Evolutionary conservation across 1,284 basidiomycete genomes (phyloP).

Genomic region (Thecaphora frezii): DNA sequence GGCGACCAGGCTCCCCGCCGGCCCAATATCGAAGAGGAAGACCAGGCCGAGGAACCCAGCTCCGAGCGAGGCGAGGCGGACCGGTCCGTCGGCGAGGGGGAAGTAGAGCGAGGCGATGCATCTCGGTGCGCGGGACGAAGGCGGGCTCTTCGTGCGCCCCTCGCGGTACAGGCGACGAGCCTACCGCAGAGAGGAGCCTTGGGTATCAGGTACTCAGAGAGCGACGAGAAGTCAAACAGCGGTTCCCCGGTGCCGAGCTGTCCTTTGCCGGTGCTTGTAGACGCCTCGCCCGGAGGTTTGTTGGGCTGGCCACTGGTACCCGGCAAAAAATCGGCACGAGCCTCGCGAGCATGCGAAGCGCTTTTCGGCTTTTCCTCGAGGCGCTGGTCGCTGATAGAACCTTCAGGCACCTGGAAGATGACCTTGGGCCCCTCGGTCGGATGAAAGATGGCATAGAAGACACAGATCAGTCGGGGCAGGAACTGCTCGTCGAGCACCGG

Average conservation of each 20-base stretch:
- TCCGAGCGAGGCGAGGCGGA: not conserved
- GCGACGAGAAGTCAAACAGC: slow-evolving; percentile 86
- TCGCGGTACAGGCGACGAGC: slow-evolving; percentile 68
- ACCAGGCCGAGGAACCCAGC: too few relatives aligned
- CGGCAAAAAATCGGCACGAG: too few relatives aligned
- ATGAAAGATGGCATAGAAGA: slow-evolving; percentile 87
- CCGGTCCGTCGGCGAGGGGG: not conserved
- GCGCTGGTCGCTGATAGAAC: slow-evolving; percentile 51
- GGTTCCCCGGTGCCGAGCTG: slow-evolving; percentile 39
- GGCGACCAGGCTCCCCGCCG: too few relatives aligned
- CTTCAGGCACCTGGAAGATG: slow-evolving; percentile 85
- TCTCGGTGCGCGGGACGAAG: too few relatives aligned
- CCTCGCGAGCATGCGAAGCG: not conserved
- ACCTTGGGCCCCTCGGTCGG: slow-evolving; percentile 78
- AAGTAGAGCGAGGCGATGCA: not conserved
- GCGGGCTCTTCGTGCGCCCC: slow-evolving; percentile 4
- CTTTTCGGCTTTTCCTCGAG: not conserved
- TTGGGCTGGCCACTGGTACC: too few relatives aligned
- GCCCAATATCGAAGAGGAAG: too few relatives aligned
- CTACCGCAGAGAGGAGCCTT: slow-evolving; percentile 81
- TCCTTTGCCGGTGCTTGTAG: slow-evolving; percentile 7
- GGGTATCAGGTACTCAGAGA: slow-evolving; percentile 92
- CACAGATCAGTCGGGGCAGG: slow-evolving; percentile 71
- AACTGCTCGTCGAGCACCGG: slow-evolving; percentile 43
- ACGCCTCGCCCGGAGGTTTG: too few relatives aligned